Percentiles rank a stretch among this genome's conserved stretches.
These are phyloP conservation scores for Ogataea henricii DNA, from an alignment of 805 yeast species.

Conservation along the genomic window DNA sequence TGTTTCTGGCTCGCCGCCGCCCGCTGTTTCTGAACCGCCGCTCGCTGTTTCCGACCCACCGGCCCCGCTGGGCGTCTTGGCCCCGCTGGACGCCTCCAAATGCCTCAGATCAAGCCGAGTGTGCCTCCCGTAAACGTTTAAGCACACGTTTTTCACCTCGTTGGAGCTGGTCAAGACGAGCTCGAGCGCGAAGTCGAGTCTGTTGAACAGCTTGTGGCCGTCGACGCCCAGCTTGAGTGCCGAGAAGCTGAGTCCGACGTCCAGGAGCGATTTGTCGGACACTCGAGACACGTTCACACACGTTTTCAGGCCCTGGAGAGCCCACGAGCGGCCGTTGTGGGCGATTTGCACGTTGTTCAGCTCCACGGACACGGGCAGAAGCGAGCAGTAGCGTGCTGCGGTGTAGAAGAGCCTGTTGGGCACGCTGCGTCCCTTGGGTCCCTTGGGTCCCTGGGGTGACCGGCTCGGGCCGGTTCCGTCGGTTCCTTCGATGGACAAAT, in stretches of 20 bases:
- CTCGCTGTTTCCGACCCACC: too few species aligned
- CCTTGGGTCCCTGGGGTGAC: neutral
- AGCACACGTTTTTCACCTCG: neutral
- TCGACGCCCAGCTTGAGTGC: neutral
- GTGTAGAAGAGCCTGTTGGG: neutral
- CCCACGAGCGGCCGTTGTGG: neutral
- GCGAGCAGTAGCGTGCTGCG: neutral
- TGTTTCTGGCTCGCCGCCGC: too few species aligned
- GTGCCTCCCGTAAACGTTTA: constrained; percentile 8
- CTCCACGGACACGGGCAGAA: neutral
- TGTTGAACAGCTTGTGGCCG: neutral
- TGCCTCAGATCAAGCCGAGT: constrained; percentile 5
- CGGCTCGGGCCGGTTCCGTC: neutral
- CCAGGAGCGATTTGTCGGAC: neutral
- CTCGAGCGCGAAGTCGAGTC: constrained; percentile 1
- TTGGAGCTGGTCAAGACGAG: neutral
- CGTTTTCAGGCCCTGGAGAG: neutral
- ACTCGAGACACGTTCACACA: neutral
- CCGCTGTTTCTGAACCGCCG: too few species aligned
- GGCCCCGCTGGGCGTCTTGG: too few species aligned
- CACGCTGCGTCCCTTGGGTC: too few species aligned
- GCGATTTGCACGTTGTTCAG: neutral
- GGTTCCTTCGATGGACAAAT: neutral
- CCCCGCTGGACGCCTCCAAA: neutral
- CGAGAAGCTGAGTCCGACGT: neutral